Evolutionary conservation across 2,329 filamentous ascomycete species (phyloP).

Genomic region (Paracoccidioides lutzii): DNA sequence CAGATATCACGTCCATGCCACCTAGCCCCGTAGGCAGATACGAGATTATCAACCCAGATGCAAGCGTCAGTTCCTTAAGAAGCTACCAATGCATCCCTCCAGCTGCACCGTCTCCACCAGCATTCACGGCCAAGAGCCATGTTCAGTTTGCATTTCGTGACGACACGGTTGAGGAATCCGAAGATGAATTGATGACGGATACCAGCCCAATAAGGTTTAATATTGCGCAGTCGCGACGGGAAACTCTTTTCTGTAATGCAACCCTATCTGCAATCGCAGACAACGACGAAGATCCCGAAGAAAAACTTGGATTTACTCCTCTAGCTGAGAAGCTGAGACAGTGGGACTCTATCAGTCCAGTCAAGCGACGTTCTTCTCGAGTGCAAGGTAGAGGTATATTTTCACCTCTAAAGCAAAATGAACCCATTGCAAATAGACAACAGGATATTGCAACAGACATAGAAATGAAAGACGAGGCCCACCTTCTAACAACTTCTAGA

Average conservation of each 20-base stretch:
- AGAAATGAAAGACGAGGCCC: slow-evolving; percentile 1
- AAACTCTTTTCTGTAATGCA: slow-evolving; percentile 11
- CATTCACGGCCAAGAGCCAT: slow-evolving; percentile 4
- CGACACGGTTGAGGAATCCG: slow-evolving; percentile 15
- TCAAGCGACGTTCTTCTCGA: slow-evolving; percentile 21
- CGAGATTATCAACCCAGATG: slow-evolving; percentile 11
- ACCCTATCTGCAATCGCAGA: neutral
- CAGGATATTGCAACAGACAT: neutral
- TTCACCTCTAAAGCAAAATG: slow-evolving; percentile 13
- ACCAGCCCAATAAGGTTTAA: slow-evolving; percentile 7
- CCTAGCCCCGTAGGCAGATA: slow-evolving; percentile 12
- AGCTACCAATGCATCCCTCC: slow-evolving; percentile 11
- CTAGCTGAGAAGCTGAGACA: slow-evolving; percentile 48
- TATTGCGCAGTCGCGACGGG: neutral
- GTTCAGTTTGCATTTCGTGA: slow-evolving; percentile 12
- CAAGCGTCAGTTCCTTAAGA: slow-evolving; percentile 7
- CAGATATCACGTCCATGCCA: slow-evolving; percentile 6
- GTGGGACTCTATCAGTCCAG: slow-evolving; percentile 51
- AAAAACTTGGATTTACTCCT: slow-evolving; percentile 47
- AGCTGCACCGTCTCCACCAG: slow-evolving; percentile 14
- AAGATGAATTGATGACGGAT: slow-evolving; percentile 17
- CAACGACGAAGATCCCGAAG: neutral
- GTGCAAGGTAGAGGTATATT: slow-evolving; percentile 23
- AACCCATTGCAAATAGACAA: neutral
- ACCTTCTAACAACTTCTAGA: slow-evolving; percentile 2